Evolutionary conservation across 2,329 filamentous ascomycete genomes (phyloP).

Genomic region (Stenocarpella maydis): DNA sequence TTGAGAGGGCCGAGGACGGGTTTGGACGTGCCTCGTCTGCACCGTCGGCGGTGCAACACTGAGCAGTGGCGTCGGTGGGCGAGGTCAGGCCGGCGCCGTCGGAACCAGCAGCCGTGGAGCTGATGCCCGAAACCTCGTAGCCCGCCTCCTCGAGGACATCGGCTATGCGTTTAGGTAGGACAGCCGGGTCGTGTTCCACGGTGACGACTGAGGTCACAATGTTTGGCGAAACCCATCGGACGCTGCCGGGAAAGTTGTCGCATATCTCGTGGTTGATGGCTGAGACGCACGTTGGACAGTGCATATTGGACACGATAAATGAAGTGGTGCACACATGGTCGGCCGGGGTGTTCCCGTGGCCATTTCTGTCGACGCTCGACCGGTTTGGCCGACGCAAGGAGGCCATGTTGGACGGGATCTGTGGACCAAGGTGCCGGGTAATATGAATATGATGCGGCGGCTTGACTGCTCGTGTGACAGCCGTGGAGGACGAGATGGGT

Average conservation of each 20-base stretch:
- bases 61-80: constrained; percentile 36
- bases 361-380: constrained; percentile 6
- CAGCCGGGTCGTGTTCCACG: constrained; percentile 60
- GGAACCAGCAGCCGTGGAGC: constrained; percentile 45
- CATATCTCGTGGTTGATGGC: constrained; percentile 68
- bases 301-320: constrained; percentile 76
- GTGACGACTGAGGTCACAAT: constrained; percentile 76
- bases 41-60: constrained; percentile 23
- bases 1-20: constrained; percentile 38
- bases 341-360: not conserved
- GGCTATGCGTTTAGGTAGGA: constrained; percentile 54
- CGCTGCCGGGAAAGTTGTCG: constrained; percentile 53
- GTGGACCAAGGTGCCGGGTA: constrained; percentile 29
- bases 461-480: not conserved
- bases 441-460: constrained; percentile 26
- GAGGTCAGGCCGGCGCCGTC: constrained; percentile 32
- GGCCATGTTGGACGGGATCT: constrained; percentile 35
- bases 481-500: constrained; percentile 15
- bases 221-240: constrained; percentile 71
- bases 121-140: constrained; percentile 64
- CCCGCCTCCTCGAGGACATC: constrained; percentile 62
- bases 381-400: constrained; percentile 38
- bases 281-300: constrained; percentile 78
- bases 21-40: constrained; percentile 28
- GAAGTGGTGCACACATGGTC: constrained; percentile 57